phyloP scores from a whole-genome alignment of 805 yeast species.

The Zygotorulaspora chibaensis region DNA sequence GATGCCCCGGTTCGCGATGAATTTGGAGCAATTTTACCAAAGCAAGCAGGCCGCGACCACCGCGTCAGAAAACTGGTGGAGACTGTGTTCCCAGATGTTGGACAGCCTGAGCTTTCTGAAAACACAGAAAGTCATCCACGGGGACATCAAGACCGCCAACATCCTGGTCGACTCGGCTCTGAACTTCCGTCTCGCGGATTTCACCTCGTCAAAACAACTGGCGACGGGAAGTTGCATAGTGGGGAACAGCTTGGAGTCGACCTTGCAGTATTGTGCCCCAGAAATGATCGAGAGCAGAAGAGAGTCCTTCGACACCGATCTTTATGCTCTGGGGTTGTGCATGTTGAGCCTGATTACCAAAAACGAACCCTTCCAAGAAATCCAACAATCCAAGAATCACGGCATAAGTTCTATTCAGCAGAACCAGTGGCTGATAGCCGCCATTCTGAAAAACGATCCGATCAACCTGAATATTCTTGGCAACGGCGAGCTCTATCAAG shows the following conservation, averaged over 20 bases:
- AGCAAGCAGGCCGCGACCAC: neutral
- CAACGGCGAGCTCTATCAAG: neutral
- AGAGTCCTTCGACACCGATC: conserved; percentile 12
- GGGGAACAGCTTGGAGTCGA: conserved; percentile 1
- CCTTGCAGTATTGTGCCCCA: conserved; percentile 23
- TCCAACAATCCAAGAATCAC: conserved; percentile 10
- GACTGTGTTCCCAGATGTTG: conserved; percentile 8
- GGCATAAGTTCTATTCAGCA: conserved; percentile 16
- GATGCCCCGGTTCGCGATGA: conserved; percentile 11
- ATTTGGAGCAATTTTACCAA: conserved; percentile 13
- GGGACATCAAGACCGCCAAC: conserved; percentile 24
- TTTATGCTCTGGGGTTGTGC: conserved; percentile 20
- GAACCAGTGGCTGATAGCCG: conserved; percentile 22
- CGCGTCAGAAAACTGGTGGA: conserved; percentile 13
- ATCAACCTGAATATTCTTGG: conserved; percentile 15
- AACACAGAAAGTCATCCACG: conserved; percentile 14
- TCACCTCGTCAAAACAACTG: conserved; percentile 14
- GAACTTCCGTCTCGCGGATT: conserved; percentile 18
- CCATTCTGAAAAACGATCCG: conserved; percentile 18
- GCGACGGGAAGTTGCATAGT: conserved; percentile 4
- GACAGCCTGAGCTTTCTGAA: conserved; percentile 12
- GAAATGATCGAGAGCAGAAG: conserved; percentile 8
- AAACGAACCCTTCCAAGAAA: conserved; percentile 18
- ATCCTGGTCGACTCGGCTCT: conserved; percentile 11
- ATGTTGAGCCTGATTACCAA: conserved; percentile 17